A percentile compares a stretch with the other conserved stretches of the same genome.
phyloP scores from a whole-genome alignment of 441 rosid genomes.

The Croton setiger region DNA sequence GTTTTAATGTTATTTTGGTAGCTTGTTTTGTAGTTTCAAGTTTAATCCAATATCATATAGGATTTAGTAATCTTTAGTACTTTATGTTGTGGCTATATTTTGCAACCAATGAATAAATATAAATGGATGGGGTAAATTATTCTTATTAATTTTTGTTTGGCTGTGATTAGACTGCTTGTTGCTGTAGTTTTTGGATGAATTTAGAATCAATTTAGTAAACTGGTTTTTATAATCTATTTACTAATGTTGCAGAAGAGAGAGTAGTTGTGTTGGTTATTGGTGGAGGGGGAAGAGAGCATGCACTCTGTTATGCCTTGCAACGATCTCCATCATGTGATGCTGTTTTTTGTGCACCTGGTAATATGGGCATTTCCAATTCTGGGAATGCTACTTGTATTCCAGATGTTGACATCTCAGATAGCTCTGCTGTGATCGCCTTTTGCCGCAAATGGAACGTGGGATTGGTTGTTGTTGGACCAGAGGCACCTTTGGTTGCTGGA shows the following conservation, averaged over 20 bases:
- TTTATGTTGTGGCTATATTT: too few relatives aligned
- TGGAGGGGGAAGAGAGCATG: conserved; percentile 97
- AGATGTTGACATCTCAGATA: conserved; percentile 60
- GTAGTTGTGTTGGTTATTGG: conserved; percentile 82
- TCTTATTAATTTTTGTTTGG: neutral
- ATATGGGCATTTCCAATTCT: conserved; percentile 74
- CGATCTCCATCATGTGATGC: conserved; percentile 68
- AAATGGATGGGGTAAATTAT: neutral
- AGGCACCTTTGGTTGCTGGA: conserved; percentile 89
- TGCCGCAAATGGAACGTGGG: conserved; percentile 61
- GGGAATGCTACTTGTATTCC: conserved; percentile 81
- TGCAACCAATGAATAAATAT: too few relatives aligned
- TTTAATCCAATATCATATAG: too few relatives aligned
- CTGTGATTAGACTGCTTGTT: neutral
- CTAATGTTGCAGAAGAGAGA: conserved; percentile 45
- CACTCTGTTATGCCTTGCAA: conserved; percentile 80
- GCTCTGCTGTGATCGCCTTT: conserved; percentile 62
- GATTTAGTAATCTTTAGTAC: too few relatives aligned
- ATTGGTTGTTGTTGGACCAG: conserved; percentile 87
- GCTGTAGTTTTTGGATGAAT: neutral
- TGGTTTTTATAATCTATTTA: neutral
- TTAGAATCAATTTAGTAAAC: neutral
- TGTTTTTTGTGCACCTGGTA: conserved; percentile 90
- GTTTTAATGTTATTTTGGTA: neutral
- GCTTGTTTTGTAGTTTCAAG: neutral